Conservation (phyloP, 148 eudicot species). For the Polygonum maritimum region DNA sequence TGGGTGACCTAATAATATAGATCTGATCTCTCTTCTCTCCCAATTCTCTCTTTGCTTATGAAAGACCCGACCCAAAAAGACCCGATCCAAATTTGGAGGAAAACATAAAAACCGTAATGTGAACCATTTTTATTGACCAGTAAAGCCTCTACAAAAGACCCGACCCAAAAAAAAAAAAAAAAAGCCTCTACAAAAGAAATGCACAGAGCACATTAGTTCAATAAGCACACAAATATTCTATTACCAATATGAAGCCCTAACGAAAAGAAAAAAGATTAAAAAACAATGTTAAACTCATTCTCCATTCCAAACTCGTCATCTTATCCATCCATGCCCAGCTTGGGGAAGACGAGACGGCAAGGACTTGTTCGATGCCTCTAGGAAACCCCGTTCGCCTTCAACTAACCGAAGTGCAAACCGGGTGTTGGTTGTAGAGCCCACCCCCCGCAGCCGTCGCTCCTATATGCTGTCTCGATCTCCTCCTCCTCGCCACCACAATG, state of each 20-base stretch:
- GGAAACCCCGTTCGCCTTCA: conserved; percentile 11
- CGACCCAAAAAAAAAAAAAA: too few relatives aligned
- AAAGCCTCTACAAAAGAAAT: too few relatives aligned
- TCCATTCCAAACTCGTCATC: not conserved
- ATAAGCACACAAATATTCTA: not conserved
- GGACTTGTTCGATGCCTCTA: too few relatives aligned
- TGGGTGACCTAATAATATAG: too few relatives aligned
- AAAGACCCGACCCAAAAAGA: too few relatives aligned
- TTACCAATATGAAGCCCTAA: not conserved
- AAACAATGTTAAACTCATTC: not conserved
- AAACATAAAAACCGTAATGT: too few relatives aligned
- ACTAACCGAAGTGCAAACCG: conserved; percentile 69
- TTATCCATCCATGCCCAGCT: not conserved
- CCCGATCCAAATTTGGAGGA: too few relatives aligned
- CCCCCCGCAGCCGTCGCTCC: conserved; percentile 46
- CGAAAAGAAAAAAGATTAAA: not conserved
- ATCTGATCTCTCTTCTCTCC: too few relatives aligned
- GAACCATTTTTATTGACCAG: not conserved
- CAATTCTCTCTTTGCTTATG: too few relatives aligned
- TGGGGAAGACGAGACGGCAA: not conserved
- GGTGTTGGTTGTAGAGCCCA: conserved; percentile 62
- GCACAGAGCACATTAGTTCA: not conserved
- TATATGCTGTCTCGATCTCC: conserved; percentile 69
- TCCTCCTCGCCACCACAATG: conserved; percentile 73
- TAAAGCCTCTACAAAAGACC: not conserved